These are phyloP conservation scores for Colletotrichum gigasporum DNA, from an alignment of 2,329 filamentous ascomycete species.

Conservation along the genomic window DNA sequence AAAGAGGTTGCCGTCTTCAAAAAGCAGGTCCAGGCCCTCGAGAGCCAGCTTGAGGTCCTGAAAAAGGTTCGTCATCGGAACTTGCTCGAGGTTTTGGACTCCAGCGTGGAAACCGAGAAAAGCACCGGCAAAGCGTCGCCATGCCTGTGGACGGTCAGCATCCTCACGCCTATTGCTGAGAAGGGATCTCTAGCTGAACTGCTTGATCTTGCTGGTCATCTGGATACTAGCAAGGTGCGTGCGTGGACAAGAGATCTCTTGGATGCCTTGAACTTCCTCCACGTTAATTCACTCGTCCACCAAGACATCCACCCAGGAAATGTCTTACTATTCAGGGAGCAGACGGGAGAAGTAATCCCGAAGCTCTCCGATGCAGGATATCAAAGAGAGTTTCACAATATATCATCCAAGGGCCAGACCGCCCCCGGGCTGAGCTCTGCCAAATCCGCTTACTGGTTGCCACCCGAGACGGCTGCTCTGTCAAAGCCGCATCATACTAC, in stretches of 20 bases:
- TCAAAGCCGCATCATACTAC: constrained; percentile 71
- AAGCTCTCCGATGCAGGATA: constrained; percentile 81
- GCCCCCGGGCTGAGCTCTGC: constrained; percentile 66
- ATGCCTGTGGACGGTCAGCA: constrained; percentile 74
- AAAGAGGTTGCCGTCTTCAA: constrained; percentile 74
- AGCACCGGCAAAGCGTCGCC: constrained; percentile 45
- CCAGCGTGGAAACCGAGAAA: constrained; percentile 73
- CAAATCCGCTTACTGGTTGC: constrained; percentile 83
- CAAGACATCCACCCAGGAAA: constrained; percentile 84
- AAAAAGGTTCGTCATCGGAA: constrained; percentile 81
- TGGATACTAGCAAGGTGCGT: constrained; percentile 80
- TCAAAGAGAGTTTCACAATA: constrained; percentile 72
- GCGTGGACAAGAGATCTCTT: constrained; percentile 93
- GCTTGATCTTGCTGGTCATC: constrained; percentile 78
- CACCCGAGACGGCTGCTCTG: constrained; percentile 76
- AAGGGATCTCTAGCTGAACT: constrained; percentile 86
- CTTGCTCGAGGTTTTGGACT: constrained; percentile 82
- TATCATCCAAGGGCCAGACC: constrained; percentile 63
- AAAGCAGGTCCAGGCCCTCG: constrained; percentile 79
- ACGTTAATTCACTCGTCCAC: constrained; percentile 85
- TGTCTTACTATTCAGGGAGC: constrained; percentile 77
- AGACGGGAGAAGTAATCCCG: constrained; percentile 73
- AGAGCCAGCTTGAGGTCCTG: constrained; percentile 78
- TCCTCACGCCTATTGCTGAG: constrained; percentile 80
- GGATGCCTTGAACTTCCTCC: constrained; percentile 87